Evolutionary conservation across 768 basidiomycete species (phyloP), one percentile per base, ranked within the genome.

Genomic region (Termitomyces sp.): DNA sequence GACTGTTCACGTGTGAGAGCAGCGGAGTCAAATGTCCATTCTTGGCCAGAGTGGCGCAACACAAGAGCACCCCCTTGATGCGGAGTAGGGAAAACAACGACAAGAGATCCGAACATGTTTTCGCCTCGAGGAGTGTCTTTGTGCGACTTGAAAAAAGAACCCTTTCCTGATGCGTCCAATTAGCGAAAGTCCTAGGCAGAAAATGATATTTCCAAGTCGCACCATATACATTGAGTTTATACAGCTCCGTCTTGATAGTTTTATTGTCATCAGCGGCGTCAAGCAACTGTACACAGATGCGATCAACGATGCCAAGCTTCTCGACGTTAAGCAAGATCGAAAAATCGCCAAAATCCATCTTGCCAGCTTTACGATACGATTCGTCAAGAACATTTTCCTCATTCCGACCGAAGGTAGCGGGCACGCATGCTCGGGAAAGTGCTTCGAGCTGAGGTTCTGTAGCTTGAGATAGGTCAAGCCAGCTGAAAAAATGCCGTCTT

Each of bases 81-180:
- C 0, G 61, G 21, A 0, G 76, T 76, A 16, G 82, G 82, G 49
- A 81, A 73, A n/a, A 79, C 71, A 34, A 83, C 60, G 1, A 83
- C 75, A 9, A 85, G 72, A 1, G 82, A 82, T 1, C 78, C 82
- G 37, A 84, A 77, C 75, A 82, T 82, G 27, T 62, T 61, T 8
- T 70, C 67, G 8, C 67, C 62, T 8, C 75, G 74, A 5, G 78
- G 79, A 0, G 81, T 81, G 56, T 82, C 82, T 41, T 75, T 70
- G 59, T 82, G 82, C 0, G 76, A 40, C 60, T 80, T 80, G 71
- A 82, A 83, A 62, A 79, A 82, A 0, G 73, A 73, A 10, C 69
- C 80, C 45, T 72, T 62, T 1, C 70, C 78, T 79, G 49, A n/a
- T 7, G 16, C 21, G 9, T 48, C 7, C 9, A 51, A 8, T 25